phyloP scores from a whole-genome alignment of 2,329 filamentous ascomycete species.

The Furcasterigmium sp. region DNA sequence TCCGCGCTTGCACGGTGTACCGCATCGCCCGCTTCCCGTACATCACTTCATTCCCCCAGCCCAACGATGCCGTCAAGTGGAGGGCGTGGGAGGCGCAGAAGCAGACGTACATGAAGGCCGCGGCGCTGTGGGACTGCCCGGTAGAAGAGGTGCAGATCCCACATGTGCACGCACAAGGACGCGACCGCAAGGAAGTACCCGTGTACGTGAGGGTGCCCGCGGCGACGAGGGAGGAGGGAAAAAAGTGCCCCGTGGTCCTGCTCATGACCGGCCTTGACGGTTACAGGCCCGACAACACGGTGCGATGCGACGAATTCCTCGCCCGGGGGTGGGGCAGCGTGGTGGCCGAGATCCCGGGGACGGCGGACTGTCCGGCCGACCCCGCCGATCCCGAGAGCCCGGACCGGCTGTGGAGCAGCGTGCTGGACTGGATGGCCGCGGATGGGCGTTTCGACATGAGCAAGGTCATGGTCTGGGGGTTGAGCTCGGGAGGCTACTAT shows the following conservation, averaged over 20 bases:
- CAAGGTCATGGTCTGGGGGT: slow-evolving; percentile 56
- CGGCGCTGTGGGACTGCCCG: slow-evolving; percentile 46
- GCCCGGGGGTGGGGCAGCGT: slow-evolving; percentile 58
- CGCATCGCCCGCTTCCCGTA: slow-evolving; percentile 68
- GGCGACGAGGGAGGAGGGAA: slow-evolving; percentile 23
- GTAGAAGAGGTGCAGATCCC: slow-evolving; percentile 58
- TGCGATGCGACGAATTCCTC: slow-evolving; percentile 56
- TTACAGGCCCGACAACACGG: slow-evolving; percentile 58
- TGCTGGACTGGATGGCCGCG: slow-evolving; percentile 53
- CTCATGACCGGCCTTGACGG: slow-evolving; percentile 59
- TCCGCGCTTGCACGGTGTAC: slow-evolving; percentile 69
- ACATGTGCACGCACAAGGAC: slow-evolving; percentile 42
- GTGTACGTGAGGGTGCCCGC: slow-evolving; percentile 60
- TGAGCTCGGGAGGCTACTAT: slow-evolving; percentile 64
- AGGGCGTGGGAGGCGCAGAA: slow-evolving; percentile 64
- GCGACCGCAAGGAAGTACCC: slow-evolving; percentile 53
- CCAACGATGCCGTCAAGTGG: slow-evolving; percentile 45
- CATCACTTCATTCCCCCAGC: slow-evolving; percentile 31
- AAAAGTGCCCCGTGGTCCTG: slow-evolving; percentile 40
- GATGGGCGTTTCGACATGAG: slow-evolving; percentile 49
- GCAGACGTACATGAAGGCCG: slow-evolving; percentile 54
- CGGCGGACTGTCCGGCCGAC: slow-evolving; percentile 60
- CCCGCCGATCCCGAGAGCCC: slow-evolving; percentile 51
- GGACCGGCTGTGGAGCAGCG: slow-evolving; percentile 57
- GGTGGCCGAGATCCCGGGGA: slow-evolving; percentile 46